Conservation (phyloP, 768 basidiomycete species). For the Coprinellus micaceus region DNA sequence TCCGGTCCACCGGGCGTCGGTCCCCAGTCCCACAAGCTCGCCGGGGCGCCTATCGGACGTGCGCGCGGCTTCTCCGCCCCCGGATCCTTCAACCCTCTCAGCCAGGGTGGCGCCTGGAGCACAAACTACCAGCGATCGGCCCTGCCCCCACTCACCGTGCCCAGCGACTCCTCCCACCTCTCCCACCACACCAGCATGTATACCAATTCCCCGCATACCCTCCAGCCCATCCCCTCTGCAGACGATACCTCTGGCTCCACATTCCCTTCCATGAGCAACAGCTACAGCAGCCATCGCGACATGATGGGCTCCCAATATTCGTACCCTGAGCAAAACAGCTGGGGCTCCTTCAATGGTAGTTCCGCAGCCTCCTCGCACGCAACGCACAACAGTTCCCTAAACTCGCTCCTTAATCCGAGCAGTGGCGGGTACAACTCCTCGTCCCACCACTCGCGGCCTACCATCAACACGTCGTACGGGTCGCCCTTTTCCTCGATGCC, state of each 20-base stretch:
- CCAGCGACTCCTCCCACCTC: slow-evolving; percentile 65
- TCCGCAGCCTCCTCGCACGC: slow-evolving; percentile 50
- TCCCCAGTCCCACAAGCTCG: slow-evolving; percentile 34
- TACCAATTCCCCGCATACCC: slow-evolving; percentile 54
- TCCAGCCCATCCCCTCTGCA: slow-evolving; percentile 65
- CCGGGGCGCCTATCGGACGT: slow-evolving; percentile 39
- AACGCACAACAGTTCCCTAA: slow-evolving; percentile 62
- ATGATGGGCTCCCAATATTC: slow-evolving; percentile 56
- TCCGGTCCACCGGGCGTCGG: slow-evolving; percentile 52
- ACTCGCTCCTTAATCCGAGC: slow-evolving; percentile 75
- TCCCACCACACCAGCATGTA: slow-evolving; percentile 58
- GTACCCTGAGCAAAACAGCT: slow-evolving; percentile 56
- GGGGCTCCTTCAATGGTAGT: slow-evolving; percentile 46
- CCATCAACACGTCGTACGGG: slow-evolving; percentile 70
- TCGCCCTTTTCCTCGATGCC: slow-evolving; percentile 69
- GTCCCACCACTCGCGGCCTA: slow-evolving; percentile 60
- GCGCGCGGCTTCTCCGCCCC: slow-evolving; percentile 82
- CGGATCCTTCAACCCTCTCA: slow-evolving; percentile 72
- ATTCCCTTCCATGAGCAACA: slow-evolving; percentile 41
- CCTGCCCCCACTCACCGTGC: slow-evolving; percentile 80
- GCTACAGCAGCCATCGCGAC: slow-evolving; percentile 40
- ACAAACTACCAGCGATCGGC: slow-evolving; percentile 50
- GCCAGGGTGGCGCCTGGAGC: slow-evolving; percentile 59
- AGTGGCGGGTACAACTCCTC: slow-evolving; percentile 51
- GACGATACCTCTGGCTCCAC: slow-evolving; percentile 62